Conservation (phyloP, 768 basidiomycete genomes). For the Tylopilus intermedius region DNA sequence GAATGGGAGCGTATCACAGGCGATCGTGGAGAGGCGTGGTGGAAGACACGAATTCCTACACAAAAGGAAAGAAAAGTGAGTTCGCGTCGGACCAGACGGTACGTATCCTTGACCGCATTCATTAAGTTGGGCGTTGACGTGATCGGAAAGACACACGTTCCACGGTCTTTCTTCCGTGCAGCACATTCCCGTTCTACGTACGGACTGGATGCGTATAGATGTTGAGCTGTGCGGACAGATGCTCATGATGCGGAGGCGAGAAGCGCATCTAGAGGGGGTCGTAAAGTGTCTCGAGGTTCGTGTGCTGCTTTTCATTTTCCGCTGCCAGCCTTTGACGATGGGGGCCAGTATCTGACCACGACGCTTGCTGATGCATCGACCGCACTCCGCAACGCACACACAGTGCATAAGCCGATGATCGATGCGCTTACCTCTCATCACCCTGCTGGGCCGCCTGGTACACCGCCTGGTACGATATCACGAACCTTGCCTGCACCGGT, state of each 20-base stretch:
- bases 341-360: slow-evolving; percentile 43
- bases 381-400: slow-evolving; percentile 54
- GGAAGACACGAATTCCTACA: slow-evolving; percentile 14
- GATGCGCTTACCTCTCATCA: slow-evolving; percentile 36
- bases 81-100: slow-evolving; percentile 27
- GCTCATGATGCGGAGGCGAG: slow-evolving; percentile 62
- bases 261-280: slow-evolving; percentile 63
- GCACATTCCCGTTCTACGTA: slow-evolving; percentile 43
- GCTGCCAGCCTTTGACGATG: slow-evolving; percentile 4
- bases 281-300: slow-evolving; percentile 53
- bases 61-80: slow-evolving; percentile 8
- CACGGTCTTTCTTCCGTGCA: slow-evolving; percentile 54
- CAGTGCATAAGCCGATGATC: slow-evolving; percentile 46
- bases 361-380: slow-evolving; percentile 53
- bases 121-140: slow-evolving; percentile 1
- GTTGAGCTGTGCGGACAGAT: slow-evolving; percentile 75
- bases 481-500: slow-evolving; percentile 1
- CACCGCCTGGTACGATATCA: background rate
- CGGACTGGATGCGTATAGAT: slow-evolving; percentile 71
- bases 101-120: slow-evolving; percentile 1
- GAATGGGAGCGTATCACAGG: slow-evolving; percentile 26
- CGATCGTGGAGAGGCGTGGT: slow-evolving; percentile 14
- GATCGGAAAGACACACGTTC: slow-evolving; percentile 55
- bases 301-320: slow-evolving; percentile 5
- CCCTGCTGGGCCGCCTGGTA: background rate